These are phyloP conservation scores for Pythium guiyangense DNA, from an alignment of 352 stramenopile species.

Conservation along the genomic window DNA sequence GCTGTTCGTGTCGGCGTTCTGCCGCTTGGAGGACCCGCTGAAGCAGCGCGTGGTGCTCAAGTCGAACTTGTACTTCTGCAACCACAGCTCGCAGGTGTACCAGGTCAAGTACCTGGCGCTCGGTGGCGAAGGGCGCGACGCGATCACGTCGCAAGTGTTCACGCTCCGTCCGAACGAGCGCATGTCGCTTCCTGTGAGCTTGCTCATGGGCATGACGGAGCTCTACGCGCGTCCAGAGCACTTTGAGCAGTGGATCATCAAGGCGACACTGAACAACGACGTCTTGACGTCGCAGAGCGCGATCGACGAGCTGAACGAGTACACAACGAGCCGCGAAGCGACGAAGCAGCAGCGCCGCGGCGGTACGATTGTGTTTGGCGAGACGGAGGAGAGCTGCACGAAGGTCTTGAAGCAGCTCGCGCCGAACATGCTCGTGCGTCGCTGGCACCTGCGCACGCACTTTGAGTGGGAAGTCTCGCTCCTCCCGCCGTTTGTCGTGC, in stretches of 20 bases:
- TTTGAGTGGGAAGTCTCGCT: conserved; percentile 82
- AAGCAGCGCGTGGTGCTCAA: conserved; percentile 67
- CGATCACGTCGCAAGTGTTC: conserved; percentile 55
- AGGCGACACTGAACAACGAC: conserved; percentile 73
- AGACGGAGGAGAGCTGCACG: conserved; percentile 69
- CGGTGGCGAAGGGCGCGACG: conserved; percentile 35
- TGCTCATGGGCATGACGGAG: conserved; percentile 82
- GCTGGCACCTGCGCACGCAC: conserved; percentile 68
- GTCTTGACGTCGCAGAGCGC: conserved; percentile 52
- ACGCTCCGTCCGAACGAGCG: conserved; percentile 57
- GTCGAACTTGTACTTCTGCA: conserved; percentile 80
- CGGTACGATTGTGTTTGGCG: conserved; percentile 67
- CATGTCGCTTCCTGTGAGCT: conserved; percentile 57
- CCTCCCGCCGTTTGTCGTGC: conserved; percentile 75
- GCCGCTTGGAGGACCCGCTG: conserved; percentile 59
- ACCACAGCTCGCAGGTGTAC: conserved; percentile 70
- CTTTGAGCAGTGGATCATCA: conserved; percentile 74
- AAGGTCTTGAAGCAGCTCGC: conserved; percentile 71
- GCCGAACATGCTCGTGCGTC: conserved; percentile 68
- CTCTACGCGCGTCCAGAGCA: conserved; percentile 66
- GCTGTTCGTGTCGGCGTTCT: conserved; percentile 65
- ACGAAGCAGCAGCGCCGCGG: conserved; percentile 55
- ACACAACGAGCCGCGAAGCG: conserved; percentile 36
- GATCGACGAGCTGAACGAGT: conserved; percentile 53
- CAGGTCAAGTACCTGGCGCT: conserved; percentile 72